These are phyloP conservation scores for Pseudofabraea citricarpa DNA, from an alignment of 2,329 filamentous ascomycete species.

Conservation along the genomic window DNA sequence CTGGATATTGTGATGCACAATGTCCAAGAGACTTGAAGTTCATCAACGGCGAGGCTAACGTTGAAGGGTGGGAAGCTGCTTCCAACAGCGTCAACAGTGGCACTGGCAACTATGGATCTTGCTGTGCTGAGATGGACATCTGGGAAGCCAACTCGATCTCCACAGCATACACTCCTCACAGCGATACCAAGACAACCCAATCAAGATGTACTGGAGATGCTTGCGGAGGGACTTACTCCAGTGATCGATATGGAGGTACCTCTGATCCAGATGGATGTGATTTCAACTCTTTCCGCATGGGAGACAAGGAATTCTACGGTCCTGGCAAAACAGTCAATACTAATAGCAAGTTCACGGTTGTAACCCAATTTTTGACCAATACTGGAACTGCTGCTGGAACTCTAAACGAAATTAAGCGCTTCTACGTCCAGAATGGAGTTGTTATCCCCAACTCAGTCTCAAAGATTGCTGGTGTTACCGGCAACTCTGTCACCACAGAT, in stretches of 20 bases:
- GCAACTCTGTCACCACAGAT: constrained; percentile 49
- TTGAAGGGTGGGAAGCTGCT: constrained; percentile 44
- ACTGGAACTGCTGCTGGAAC: constrained; percentile 43
- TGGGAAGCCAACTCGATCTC: constrained; percentile 60
- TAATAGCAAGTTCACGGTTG: constrained; percentile 47
- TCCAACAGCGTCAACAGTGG: constrained; percentile 47
- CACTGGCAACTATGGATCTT: constrained; percentile 49
- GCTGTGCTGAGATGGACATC: constrained; percentile 66
- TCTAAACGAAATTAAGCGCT: constrained; percentile 48
- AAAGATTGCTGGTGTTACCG: constrained; percentile 38
- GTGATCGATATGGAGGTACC: constrained; percentile 44
- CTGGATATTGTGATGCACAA: constrained; percentile 61
- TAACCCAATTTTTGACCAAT: constrained; percentile 54
- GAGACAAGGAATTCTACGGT: constrained; percentile 51
- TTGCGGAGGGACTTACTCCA: constrained; percentile 43
- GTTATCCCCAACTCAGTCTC: constrained; percentile 46
- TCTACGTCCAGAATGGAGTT: constrained; percentile 51
- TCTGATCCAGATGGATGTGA: constrained; percentile 60
- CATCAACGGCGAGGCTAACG: constrained; percentile 50
- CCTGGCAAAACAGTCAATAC: constrained; percentile 47
- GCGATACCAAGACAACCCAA: constrained; percentile 42
- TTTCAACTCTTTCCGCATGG: constrained; percentile 57
- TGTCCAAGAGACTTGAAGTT: constrained; percentile 48
- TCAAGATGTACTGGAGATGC: constrained; percentile 36
- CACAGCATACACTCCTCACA: constrained; percentile 54